Percentiles rank a stretch among this genome's conserved stretches.
phyloP scores from a whole-genome alignment of 1,139 yeast genomes.

The Spencermartinsiella ligniputridi region DNA sequence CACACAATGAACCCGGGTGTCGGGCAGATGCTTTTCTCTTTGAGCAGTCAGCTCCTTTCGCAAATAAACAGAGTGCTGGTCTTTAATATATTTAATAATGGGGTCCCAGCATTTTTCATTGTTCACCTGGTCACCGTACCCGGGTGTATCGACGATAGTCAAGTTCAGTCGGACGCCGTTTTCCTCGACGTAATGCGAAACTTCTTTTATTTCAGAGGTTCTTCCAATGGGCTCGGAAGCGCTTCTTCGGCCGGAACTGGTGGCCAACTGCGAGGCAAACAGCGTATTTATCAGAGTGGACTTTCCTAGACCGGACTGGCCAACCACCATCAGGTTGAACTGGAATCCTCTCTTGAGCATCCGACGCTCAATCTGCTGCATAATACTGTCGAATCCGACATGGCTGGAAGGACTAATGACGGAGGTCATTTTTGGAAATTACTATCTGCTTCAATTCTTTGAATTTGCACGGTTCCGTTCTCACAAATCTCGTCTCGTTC shows the following conservation, averaged over 20 bases:
- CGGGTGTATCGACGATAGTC: conserved; percentile 93
- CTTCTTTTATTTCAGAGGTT: conserved; percentile 82
- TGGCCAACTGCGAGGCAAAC: conserved; percentile 76
- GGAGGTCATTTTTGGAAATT: conserved; percentile 2
- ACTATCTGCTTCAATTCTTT: background rate
- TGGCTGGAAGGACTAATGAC: conserved; percentile 46
- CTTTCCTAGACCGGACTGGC: conserved; percentile 90
- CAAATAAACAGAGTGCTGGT: conserved; percentile 88
- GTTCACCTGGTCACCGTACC: conserved; percentile 95
- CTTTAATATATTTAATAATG: conserved; percentile 88
- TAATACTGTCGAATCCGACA: conserved; percentile 95
- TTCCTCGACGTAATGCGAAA: conserved; percentile 66
- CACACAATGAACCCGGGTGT: conserved; percentile 93
- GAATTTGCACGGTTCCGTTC: no score
- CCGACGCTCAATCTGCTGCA: conserved; percentile 90
- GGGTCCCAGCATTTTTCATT: conserved; percentile 97
- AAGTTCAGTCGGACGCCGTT: conserved; percentile 82
- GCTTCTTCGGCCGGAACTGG: conserved; percentile 63
- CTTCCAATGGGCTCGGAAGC: conserved; percentile 72
- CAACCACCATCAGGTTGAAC: conserved; percentile 91
- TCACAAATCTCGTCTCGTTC: no score
- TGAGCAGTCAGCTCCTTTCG: conserved; percentile 96
- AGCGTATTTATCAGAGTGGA: conserved; percentile 86
- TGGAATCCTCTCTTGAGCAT: conserved; percentile 90
- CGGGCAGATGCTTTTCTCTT: conserved; percentile 77